Percentiles rank a stretch among this genome's conserved stretches.
phyloP scores from a whole-genome alignment of 768 basidiomycete species.

The Hygrophoropsis aurantiaca region DNA sequence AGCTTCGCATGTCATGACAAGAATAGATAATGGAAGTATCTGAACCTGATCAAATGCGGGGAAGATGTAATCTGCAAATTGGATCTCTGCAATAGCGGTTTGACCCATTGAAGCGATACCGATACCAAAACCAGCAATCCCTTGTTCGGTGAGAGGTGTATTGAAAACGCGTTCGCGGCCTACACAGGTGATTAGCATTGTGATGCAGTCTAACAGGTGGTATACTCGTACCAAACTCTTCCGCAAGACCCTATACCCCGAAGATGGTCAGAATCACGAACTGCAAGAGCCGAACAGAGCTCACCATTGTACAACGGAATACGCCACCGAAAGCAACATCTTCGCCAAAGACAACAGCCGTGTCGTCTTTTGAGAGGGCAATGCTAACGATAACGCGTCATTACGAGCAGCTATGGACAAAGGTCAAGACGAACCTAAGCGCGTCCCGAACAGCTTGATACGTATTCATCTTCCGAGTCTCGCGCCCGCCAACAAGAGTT shows the following conservation, averaged over 20 bases:
- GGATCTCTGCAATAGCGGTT: constrained; percentile 92
- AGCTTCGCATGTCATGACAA: too few species aligned
- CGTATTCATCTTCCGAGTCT: constrained; percentile 93
- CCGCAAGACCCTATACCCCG: constrained; percentile 72
- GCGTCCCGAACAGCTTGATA: constrained; percentile 94
- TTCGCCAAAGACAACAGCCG: constrained; percentile 86
- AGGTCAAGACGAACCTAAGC: constrained; percentile 55
- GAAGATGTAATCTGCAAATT: constrained; percentile 88
- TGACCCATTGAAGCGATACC: constrained; percentile 92
- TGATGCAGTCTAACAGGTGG: too few species aligned
- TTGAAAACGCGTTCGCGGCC: constrained; percentile 94
- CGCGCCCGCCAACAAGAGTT: constrained; percentile 66
- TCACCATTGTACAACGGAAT: constrained; percentile 89
- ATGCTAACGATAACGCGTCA: too few species aligned
- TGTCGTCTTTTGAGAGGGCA: constrained; percentile 82
- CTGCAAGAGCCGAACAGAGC: constrained; percentile 20
- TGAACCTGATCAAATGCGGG: constrained; percentile 92
- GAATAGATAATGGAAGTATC: not conserved
- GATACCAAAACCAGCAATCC: constrained; percentile 93
- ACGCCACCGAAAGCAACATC: constrained; percentile 95
- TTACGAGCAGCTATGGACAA: not conserved
- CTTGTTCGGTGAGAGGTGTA: constrained; percentile 90
- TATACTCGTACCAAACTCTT: constrained; percentile 75
- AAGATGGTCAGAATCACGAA: constrained; percentile 1
- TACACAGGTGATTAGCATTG: constrained; percentile 29